Conservation (phyloP, 2,329 filamentous ascomycete species). For the Sclerotinia minor region DNA sequence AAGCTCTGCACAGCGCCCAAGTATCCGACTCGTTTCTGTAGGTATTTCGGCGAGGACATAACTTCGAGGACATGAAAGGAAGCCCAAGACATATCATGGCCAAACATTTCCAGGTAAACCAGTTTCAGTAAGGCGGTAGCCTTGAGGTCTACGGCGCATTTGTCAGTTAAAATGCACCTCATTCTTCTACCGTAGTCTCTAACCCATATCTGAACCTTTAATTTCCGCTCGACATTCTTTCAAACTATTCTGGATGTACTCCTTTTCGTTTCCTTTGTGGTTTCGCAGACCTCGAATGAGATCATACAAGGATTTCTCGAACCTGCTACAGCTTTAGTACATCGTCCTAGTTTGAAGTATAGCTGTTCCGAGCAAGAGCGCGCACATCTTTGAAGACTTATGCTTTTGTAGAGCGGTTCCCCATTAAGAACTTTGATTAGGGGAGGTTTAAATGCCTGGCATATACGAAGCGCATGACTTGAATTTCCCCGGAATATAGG, state of each 20-base stretch:
- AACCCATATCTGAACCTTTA: constrained; percentile 88
- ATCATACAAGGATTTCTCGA: constrained; percentile 98
- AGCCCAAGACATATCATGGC: constrained; percentile 99
- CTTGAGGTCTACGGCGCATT: constrained; percentile 70
- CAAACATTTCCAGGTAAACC: constrained; percentile 98
- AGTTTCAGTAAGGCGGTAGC: constrained; percentile 93
- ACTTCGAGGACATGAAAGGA: constrained; percentile 98
- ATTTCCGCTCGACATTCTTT: constrained; percentile 96
- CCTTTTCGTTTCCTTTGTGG: constrained; percentile 91
- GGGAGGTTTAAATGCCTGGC: not conserved
- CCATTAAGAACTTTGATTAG: constrained; percentile 23
- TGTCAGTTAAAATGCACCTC: constrained; percentile 25
- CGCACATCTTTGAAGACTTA: constrained; percentile 28
- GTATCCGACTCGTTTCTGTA: constrained; percentile 94
- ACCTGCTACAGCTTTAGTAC: constrained; percentile 58
- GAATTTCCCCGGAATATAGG: not conserved
- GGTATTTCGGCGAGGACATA: constrained; percentile 94
- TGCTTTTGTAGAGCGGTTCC: constrained; percentile 6
- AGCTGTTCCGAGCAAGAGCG: constrained; percentile 10
- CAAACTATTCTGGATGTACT: constrained; percentile 90
- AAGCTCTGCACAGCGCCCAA: constrained; percentile 95
- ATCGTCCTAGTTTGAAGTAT: not conserved
- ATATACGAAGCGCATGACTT: constrained; percentile 18
- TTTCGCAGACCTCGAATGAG: constrained; percentile 94
- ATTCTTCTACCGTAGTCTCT: constrained; percentile 36